Percentiles rank a stretch among this genome's conserved stretches.
These are phyloP conservation scores for Ophiostoma ips DNA, from an alignment of 2,329 filamentous ascomycete species.

Conservation along the genomic window DNA sequence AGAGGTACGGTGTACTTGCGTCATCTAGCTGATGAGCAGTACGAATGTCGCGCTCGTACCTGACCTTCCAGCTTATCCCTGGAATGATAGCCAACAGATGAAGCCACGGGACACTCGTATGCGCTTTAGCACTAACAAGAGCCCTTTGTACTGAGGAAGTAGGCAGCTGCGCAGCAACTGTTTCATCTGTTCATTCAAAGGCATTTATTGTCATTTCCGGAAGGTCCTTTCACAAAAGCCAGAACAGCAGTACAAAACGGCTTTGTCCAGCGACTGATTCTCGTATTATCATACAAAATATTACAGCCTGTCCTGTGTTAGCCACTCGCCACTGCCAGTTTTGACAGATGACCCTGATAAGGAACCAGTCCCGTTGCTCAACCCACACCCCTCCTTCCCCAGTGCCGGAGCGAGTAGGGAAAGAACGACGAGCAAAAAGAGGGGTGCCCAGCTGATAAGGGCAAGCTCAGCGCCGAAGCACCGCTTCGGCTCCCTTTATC, in stretches of 20 bases:
- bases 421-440: neutral
- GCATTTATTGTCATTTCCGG: too few species aligned
- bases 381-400: neutral
- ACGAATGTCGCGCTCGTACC: too few species aligned
- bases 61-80: too few species aligned
- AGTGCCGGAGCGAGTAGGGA: neutral
- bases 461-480: neutral
- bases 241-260: neutral
- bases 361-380: neutral
- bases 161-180: too few species aligned
- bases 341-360: neutral
- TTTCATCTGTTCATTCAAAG: too few species aligned
- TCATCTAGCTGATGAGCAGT: too few species aligned
- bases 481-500: neutral
- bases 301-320: neutral
- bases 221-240: too few species aligned
- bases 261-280: neutral
- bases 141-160: too few species aligned
- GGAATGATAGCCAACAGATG: too few species aligned
- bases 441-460: neutral
- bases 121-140: too few species aligned
- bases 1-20: too few species aligned
- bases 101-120: too few species aligned
- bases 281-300: neutral
- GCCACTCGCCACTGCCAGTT: neutral